Evolutionary conservation across 768 basidiomycete species (phyloP).

Genomic region (Leccinum rimulosum): DNA sequence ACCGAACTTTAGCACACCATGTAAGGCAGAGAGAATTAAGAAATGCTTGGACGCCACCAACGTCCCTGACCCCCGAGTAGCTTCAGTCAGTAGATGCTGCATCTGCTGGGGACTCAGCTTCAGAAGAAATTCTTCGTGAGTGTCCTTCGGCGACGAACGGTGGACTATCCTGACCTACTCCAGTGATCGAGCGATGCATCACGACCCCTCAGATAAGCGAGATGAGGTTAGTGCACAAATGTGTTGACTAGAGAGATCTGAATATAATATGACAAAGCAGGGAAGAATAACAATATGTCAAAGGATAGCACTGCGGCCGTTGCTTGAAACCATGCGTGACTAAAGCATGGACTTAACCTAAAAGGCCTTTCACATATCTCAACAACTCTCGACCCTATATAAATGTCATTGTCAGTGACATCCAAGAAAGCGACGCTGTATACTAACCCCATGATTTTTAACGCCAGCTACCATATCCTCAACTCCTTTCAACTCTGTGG

Average conservation of each 20-base stretch:
- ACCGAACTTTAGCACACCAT: neutral
- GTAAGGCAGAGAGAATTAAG: neutral
- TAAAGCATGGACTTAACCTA: constrained; percentile 43
- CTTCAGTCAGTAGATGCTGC: neutral
- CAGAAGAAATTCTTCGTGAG: constrained; percentile 5
- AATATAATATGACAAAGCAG: neutral
- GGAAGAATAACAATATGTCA: neutral
- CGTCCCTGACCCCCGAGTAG: constrained; percentile 9
- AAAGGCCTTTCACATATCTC: constrained; percentile 65
- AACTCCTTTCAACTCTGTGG: constrained; percentile 45
- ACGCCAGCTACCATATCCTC: constrained; percentile 77
- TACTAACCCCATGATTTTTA: constrained; percentile 69
- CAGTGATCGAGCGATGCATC: neutral
- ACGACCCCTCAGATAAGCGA: neutral
- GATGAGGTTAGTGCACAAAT: neutral
- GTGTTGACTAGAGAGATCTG: neutral
- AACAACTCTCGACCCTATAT: constrained; percentile 66
- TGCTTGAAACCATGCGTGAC: neutral
- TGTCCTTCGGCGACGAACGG: too few relatives aligned
- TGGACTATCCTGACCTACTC: neutral
- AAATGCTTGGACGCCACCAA: neutral
- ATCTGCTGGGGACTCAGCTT: neutral
- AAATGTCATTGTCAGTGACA: constrained; percentile 5
- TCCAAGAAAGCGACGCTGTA: constrained; percentile 5
- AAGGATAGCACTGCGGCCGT: neutral